These are phyloP conservation scores for Taphrina confusa DNA, from an alignment of 1,139 yeast genomes.

Conservation along the genomic window DNA sequence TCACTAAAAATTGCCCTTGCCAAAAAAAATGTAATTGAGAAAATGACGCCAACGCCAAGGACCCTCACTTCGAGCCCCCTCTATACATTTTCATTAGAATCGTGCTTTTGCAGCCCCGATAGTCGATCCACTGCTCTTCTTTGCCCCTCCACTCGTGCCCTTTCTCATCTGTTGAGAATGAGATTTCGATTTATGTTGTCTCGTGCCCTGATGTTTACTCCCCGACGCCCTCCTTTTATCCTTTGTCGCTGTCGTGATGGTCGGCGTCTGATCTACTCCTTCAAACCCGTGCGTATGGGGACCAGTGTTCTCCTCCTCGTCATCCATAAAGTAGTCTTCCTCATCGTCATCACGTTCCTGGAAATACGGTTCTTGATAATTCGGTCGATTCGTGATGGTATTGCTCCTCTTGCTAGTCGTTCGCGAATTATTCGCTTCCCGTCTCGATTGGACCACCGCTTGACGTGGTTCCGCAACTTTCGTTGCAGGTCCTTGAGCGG, in stretches of 20 bases:
- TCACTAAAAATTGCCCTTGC: too few relatives aligned
- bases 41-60: too few relatives aligned
- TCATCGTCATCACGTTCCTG: conserved; percentile 26
- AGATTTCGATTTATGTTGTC: background rate
- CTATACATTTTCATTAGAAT: background rate
- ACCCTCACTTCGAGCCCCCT: background rate
- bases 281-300: background rate
- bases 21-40: too few relatives aligned
- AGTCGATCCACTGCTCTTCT: background rate
- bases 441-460: background rate
- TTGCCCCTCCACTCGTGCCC: background rate
- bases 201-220: background rate
- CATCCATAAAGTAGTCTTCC: conserved; percentile 11
- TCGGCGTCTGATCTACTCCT: background rate
- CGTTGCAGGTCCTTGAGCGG: background rate
- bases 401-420: background rate
- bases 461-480: background rate
- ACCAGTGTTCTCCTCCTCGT: background rate
- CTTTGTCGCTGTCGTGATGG: background rate
- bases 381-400: conserved; percentile 6
- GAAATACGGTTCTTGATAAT: conserved; percentile 24
- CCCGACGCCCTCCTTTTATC: background rate
- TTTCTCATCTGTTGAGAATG: background rate
- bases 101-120: conserved; percentile 16
- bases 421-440: background rate